Conservation (phyloP, 129 eudicot species). For the sunflower (Helianthus annuus) region HanXRQr2.0-SUNRISE NC_035437.2:155121626-155122125, state of each 20-base stretch:
- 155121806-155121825: slow-evolving; percentile 58
- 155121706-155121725: slow-evolving; percentile 80
- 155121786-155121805: slow-evolving; percentile 49
- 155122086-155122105: slow-evolving; percentile 16
- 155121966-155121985: slow-evolving; percentile 53
- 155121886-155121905: too few species aligned
- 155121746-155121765: slow-evolving; percentile 70
- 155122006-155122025: slow-evolving; percentile 33
- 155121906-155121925: too few species aligned
- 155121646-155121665: too few species aligned
- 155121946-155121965: slow-evolving; percentile 47
- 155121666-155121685: slow-evolving; percentile 54
- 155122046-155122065: slow-evolving; percentile 74
- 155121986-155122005: slow-evolving; percentile 56
- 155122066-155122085: slow-evolving; percentile 23
- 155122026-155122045: slow-evolving; percentile 39
- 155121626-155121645: too few species aligned
- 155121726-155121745: slow-evolving; percentile 59
- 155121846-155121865: background rate
- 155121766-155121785: slow-evolving; percentile 58
- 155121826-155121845: slow-evolving; percentile 59
- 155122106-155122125: slow-evolving; percentile 62
- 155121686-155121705: slow-evolving; percentile 72
- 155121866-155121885: too few species aligned
- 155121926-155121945: slow-evolving; percentile 58